Conservation (phyloP, 192 early-diverging fungal genomes). For the Geranomyces variabilis region DNA sequence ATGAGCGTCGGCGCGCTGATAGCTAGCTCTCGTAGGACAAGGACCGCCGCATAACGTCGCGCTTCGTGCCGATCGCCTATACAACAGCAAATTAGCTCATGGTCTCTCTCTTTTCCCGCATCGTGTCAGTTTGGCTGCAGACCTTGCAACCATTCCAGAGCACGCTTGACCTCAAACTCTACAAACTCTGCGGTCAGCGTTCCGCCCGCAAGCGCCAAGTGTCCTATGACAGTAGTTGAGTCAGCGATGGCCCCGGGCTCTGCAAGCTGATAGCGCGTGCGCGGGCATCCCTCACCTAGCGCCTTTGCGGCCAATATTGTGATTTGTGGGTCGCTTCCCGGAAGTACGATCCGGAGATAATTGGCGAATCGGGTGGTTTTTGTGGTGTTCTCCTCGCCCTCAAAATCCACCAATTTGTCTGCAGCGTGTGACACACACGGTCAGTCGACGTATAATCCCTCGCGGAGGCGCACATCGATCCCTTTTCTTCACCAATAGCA, state of each 20-base stretch:
- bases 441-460: background rate
- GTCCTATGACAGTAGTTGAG: constrained; percentile 43
- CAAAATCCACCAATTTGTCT: constrained; percentile 84
- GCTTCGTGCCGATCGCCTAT: constrained; percentile 78
- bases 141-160: constrained; percentile 85
- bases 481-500: constrained; percentile 67
- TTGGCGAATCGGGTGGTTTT: constrained; percentile 79
- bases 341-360: constrained; percentile 77
- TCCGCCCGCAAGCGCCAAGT: constrained; percentile 62
- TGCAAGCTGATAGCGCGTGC: no score
- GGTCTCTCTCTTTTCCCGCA: no score
- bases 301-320: constrained; percentile 75
- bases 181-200: constrained; percentile 81
- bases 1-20: constrained; percentile 80
- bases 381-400: constrained; percentile 76
- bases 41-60: constrained; percentile 76
- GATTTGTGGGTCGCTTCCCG: constrained; percentile 70
- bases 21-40: constrained; percentile 75
- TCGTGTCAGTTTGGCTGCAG: constrained; percentile 11
- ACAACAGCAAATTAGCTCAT: background rate
- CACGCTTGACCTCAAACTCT: constrained; percentile 80
- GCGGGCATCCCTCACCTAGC: constrained; percentile 53
- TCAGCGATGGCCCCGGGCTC: background rate
- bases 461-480: no score
- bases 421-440: background rate